Conservation (phyloP, 345 rosid genomes). For the Hibiscus trionum region DNA sequence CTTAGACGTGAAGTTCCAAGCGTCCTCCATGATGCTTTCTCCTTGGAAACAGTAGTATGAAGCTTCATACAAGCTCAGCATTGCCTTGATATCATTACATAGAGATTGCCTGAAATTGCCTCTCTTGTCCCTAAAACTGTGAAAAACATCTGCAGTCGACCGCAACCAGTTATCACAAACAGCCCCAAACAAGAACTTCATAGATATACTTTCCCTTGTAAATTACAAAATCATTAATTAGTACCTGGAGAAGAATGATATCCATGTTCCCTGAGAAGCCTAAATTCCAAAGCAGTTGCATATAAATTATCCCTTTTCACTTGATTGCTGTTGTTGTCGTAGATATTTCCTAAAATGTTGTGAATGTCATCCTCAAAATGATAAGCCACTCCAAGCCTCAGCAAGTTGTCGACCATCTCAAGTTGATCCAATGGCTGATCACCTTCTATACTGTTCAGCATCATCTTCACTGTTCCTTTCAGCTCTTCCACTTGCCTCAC, state of each 20-base stretch:
- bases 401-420: background rate
- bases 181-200: background rate
- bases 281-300: background rate
- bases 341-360: background rate
- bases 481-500: background rate
- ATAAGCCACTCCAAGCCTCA: background rate
- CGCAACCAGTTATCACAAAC: background rate
- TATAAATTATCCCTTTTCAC: background rate
- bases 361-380: background rate
- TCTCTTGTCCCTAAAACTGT: too few relatives aligned
- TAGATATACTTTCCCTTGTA: background rate
- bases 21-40: too few relatives aligned
- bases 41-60: too few relatives aligned
- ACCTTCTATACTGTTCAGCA: background rate
- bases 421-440: background rate
- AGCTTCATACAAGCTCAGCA: too few relatives aligned
- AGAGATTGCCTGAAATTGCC: too few relatives aligned
- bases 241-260: background rate
- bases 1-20: too few relatives aligned
- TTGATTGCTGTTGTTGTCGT: background rate
- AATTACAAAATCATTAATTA: background rate
- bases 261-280: conserved; percentile 1
- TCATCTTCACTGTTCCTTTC: background rate
- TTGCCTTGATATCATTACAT: too few relatives aligned
- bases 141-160: background rate